Conservation (phyloP, 2,329 filamentous ascomycete species). For the Ophiostoma tasmaniense region DNA sequence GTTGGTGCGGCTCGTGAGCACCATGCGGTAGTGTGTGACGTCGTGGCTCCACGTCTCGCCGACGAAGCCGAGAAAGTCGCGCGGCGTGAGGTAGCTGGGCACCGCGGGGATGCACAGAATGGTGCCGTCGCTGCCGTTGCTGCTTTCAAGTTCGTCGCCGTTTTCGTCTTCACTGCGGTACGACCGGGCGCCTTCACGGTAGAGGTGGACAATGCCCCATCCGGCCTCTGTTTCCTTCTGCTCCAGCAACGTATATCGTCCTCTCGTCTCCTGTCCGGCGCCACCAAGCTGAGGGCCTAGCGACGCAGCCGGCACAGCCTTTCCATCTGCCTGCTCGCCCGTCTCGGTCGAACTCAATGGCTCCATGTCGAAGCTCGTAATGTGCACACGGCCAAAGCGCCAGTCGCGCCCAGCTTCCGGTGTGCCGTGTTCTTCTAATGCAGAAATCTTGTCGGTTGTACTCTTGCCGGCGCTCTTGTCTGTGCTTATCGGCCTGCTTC, state of each 20-base stretch:
- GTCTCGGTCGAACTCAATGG: not conserved
- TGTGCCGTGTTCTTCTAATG: constrained; percentile 23
- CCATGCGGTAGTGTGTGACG: constrained; percentile 89
- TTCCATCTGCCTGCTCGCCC: constrained; percentile 19
- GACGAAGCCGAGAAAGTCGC: constrained; percentile 84
- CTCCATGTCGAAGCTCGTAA: constrained; percentile 72
- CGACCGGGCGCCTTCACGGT: constrained; percentile 57
- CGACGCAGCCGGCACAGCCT: constrained; percentile 27
- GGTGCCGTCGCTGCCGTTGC: constrained; percentile 54
- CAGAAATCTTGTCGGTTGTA: constrained; percentile 19
- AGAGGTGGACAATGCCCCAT: constrained; percentile 91
- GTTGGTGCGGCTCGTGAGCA: constrained; percentile 80
- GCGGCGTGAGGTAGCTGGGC: constrained; percentile 84
- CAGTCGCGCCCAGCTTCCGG: constrained; percentile 55
- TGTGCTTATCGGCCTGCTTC: not conserved
- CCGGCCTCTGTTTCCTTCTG: constrained; percentile 68
- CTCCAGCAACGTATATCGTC: constrained; percentile 63
- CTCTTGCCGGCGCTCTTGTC: constrained; percentile 7
- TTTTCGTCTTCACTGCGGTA: constrained; percentile 14
- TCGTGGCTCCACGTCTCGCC: constrained; percentile 78
- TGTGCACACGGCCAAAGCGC: constrained; percentile 68
- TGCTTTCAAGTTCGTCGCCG: constrained; percentile 24
- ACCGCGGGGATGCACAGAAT: constrained; percentile 91
- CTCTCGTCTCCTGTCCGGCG: constrained; percentile 72
- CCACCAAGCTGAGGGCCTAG: constrained; percentile 48